Conservation (phyloP, 2,329 filamentous ascomycete species). For the Coniella lustricola region DNA sequence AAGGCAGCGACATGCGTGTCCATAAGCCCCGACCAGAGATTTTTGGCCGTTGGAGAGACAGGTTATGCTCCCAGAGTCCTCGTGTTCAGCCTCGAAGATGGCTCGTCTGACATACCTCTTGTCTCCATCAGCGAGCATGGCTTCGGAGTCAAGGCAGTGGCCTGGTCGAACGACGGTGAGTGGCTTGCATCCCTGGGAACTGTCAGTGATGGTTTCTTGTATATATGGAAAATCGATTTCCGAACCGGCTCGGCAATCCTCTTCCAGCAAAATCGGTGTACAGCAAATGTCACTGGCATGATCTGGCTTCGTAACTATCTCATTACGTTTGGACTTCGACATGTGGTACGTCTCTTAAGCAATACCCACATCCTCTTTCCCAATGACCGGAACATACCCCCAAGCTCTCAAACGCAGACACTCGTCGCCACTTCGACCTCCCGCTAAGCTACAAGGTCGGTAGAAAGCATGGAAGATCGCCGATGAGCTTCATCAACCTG, state of each 20-base stretch:
- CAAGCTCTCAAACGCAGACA: too few relatives aligned
- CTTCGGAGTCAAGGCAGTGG: constrained; percentile 80
- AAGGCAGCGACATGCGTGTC: constrained; percentile 90
- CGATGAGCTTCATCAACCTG: constrained; percentile 51
- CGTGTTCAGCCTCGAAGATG: constrained; percentile 78
- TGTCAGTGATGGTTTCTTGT: constrained; percentile 88
- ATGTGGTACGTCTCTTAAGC: constrained; percentile 49
- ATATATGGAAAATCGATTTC: constrained; percentile 82
- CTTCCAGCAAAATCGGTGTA: constrained; percentile 85
- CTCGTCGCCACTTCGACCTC: background rate
- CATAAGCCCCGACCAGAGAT: constrained; percentile 79
- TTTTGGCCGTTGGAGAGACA: constrained; percentile 88
- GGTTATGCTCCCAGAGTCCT: constrained; percentile 88
- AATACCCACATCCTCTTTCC: constrained; percentile 29
- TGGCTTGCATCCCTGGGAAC: constrained; percentile 84
- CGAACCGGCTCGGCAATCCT: constrained; percentile 73
- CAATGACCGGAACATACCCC: too few relatives aligned
- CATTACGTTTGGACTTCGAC: constrained; percentile 80
- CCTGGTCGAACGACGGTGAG: constrained; percentile 80
- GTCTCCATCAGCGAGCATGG: constrained; percentile 84
- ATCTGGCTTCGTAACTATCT: constrained; percentile 81
- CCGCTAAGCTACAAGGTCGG: background rate
- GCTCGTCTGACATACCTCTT: constrained; percentile 71
- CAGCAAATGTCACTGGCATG: constrained; percentile 77
- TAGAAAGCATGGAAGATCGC: constrained; percentile 28